These are phyloP conservation scores for Colletotrichum camelliae DNA, from an alignment of 2,329 filamentous ascomycete species.

Conservation along the genomic window DNA sequence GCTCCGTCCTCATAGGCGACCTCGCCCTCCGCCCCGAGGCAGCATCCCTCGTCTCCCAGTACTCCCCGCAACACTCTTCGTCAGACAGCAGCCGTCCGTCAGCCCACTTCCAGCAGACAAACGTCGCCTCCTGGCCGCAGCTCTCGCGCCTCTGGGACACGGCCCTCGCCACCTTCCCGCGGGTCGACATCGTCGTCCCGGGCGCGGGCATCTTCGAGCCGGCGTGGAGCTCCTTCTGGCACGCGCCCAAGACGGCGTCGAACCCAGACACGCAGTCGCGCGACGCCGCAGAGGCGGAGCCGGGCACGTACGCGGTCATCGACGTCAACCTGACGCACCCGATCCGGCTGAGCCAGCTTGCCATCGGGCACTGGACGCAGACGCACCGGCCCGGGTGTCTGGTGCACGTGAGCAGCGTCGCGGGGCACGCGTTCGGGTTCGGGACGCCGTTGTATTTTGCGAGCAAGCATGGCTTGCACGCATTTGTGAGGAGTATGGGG, in stretches of 20 bases:
- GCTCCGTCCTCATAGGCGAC: constrained; percentile 43
- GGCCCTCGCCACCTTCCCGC: constrained; percentile 31
- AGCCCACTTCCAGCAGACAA: constrained; percentile 38
- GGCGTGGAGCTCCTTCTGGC: constrained; percentile 40
- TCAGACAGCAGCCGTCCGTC: constrained; percentile 25
- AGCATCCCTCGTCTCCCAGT: constrained; percentile 33
- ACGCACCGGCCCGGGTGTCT: constrained; percentile 31
- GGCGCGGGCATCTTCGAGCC: constrained; percentile 45
- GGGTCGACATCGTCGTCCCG: constrained; percentile 40
- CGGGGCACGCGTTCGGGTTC: constrained; percentile 32
- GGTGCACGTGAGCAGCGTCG: constrained; percentile 39
- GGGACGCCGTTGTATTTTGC: constrained; percentile 41
- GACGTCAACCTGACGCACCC: constrained; percentile 43
- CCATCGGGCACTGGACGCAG: constrained; percentile 41
- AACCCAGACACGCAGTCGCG: constrained; percentile 30
- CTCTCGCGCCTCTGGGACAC: constrained; percentile 34
- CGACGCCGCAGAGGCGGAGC: constrained; percentile 32
- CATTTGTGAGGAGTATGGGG: constrained; percentile 37
- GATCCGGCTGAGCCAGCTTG: constrained; percentile 42
- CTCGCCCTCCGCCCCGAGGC: constrained; percentile 38
- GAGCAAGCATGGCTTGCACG: constrained; percentile 41
- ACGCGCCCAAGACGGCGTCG: constrained; percentile 32
- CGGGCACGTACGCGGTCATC: constrained; percentile 37
- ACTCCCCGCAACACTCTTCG: constrained; percentile 27
- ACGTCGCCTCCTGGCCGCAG: constrained; percentile 42